phyloP scores from a whole-genome alignment of 2,329 filamentous ascomycete species.

The Drechslera avenae region DNA sequence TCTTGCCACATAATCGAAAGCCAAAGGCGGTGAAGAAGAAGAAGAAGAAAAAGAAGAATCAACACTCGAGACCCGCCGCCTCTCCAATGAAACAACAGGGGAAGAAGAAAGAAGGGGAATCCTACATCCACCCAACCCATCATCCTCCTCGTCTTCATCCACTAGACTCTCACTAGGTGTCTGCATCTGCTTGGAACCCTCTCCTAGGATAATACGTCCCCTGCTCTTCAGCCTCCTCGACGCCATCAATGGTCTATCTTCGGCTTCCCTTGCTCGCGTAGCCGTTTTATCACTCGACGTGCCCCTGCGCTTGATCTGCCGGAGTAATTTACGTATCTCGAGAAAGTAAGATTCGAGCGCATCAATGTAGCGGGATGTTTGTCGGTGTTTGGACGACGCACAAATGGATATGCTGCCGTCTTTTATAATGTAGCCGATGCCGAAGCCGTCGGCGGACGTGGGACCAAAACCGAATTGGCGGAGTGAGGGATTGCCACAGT shows the following conservation, averaged over 20 bases:
- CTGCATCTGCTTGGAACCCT: conserved; percentile 55
- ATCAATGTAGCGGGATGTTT: conserved; percentile 89
- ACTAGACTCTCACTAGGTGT: conserved; percentile 70
- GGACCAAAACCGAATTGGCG: conserved; percentile 97
- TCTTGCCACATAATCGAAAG: no score
- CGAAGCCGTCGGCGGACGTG: conserved; percentile 90
- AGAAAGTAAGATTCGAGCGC: conserved; percentile 88
- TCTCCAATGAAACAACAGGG: conserved; percentile 16
- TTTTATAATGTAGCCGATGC: conserved; percentile 99
- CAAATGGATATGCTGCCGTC: conserved; percentile 89
- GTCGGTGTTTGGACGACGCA: conserved; percentile 88
- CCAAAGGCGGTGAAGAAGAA: neutral
- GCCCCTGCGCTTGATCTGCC: conserved; percentile 64
- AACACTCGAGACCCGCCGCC: conserved; percentile 14
- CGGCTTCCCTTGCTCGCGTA: conserved; percentile 66
- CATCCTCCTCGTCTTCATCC: conserved; percentile 73
- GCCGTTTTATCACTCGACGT: conserved; percentile 59
- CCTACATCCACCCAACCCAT: conserved; percentile 88
- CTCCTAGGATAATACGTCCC: conserved; percentile 71
- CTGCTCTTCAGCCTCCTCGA: conserved; percentile 66
- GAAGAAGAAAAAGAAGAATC: conserved; percentile 17
- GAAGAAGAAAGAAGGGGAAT: conserved; percentile 43
- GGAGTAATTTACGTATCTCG: conserved; percentile 84
- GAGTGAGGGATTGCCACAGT: conserved; percentile 94
- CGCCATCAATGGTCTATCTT: conserved; percentile 54